Base-by-base conservation (phyloP, 768 basidiomycete species). In the Termitomyces sp. region DNA sequence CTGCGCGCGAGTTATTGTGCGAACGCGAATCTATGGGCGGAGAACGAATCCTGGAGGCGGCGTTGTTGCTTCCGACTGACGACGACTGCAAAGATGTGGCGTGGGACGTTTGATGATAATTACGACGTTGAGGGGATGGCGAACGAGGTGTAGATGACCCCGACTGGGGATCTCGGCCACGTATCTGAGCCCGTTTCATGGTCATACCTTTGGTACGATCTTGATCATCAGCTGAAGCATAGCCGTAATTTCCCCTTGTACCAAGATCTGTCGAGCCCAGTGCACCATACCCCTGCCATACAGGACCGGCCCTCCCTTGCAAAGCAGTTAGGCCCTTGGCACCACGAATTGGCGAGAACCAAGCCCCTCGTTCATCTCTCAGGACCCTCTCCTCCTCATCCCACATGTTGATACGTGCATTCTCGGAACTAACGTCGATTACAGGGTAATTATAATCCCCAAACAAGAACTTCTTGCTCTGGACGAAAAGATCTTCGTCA, bases 381-480 rank as follows among this genome's bases (percentile, higher is more conserved):
- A 95, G 69, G 38, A 95, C 87, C 43, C 90, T 81, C 68, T 95
- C 91, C 71, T 97, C 94, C 66, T 93, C 91, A 58, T 86, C 83
- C 85, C 91, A 90, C 71, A 91, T 87, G 49, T 75, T 70, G 35
- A 74, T 72, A 61, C 84, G 75, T 20, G 89, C 91, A 18, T 71
- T 66, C 72, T 95, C 91, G 28, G 87, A 84, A 73, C 90, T 94
- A 50, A 92, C 89, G 66, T 96, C 95, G 61, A 95, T 86, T 57
- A 84, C 85, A 0, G 94, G 95, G 69, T 95, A 96, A 67, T 91
- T 83, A 69, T 94, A 93, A 73, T 95, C 91, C 5, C 93, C 93
- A 64, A 94, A 98, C 28, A 95, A 78, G 61, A 93, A 90, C 63
- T 82, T 79, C 69, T 84, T 83, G 70, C 91, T 88, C 41, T 93